These are phyloP conservation scores for Aspergillus fischeri DNA, from an alignment of 2,329 filamentous ascomycete genomes.

Conservation along the genomic window DNA sequence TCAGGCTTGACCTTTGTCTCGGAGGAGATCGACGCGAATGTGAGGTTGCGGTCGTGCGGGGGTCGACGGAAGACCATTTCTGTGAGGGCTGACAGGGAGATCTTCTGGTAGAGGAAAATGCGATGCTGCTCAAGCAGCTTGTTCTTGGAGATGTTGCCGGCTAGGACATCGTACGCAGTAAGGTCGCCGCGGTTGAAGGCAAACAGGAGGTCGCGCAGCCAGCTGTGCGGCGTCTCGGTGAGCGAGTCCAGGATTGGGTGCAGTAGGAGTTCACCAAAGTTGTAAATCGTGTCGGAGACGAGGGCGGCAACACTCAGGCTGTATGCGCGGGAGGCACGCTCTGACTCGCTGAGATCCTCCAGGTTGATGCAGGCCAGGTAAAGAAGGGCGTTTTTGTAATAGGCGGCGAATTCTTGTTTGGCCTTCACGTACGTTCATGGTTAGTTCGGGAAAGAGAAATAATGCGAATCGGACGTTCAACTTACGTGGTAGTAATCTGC, in stretches of 20 bases:
- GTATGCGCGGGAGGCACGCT: constrained; percentile 80
- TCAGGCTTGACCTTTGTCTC: constrained; percentile 89
- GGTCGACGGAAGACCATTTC: constrained; percentile 95
- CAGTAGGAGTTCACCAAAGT: constrained; percentile 97
- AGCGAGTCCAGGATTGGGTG: constrained; percentile 92
- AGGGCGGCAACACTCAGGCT: constrained; percentile 89
- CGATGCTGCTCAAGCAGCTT: constrained; percentile 73
- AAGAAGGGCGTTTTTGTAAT: constrained; percentile 95
- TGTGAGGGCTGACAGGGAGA: constrained; percentile 91
- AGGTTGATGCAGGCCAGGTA: constrained; percentile 96
- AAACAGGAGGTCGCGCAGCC: constrained; percentile 93
- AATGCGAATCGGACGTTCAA: constrained; percentile 1
- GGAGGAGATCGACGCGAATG: constrained; percentile 78
- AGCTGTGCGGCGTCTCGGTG: constrained; percentile 67
- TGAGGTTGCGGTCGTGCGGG: constrained; percentile 92
- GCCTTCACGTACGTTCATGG: constrained; percentile 40
- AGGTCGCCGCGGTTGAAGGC: constrained; percentile 97
- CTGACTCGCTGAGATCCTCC: constrained; percentile 64
- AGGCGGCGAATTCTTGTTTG: constrained; percentile 88
- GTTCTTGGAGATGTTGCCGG: constrained; percentile 75
- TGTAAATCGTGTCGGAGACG: constrained; percentile 94
- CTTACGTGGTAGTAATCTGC: constrained; percentile 84
- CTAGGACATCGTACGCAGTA: constrained; percentile 76
- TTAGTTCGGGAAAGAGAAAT: neutral
- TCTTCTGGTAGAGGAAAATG: constrained; percentile 90